Evolutionary conservation across 305 asterid genomes (phyloP), one percentile per base, ranked within the genome.

Genomic region (Fraxinus baroniana): DNA sequence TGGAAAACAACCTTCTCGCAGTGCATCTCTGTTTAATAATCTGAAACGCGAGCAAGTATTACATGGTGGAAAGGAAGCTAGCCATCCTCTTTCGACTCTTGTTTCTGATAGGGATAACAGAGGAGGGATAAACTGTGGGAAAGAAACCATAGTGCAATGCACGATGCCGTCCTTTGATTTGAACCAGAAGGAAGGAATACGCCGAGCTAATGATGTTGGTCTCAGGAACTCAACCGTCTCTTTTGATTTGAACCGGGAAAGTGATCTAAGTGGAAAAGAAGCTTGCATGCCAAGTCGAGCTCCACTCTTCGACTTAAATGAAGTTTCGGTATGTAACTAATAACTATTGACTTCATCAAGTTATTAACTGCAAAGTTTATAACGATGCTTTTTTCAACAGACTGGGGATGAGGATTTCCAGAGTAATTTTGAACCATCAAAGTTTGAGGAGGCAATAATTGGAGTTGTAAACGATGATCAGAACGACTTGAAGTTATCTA

Each of bases 261-360:
- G 75, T 79, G 33, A 81, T 71, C 79, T 17, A 76, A 57, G 87
- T 68, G 86, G 83, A 79, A 91, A 88, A 79, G 96, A 91, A 81
- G 84, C 83, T 46, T 55, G 86, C 44, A 36, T 81, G 10, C 88
- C 85, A 8, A 86, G 80, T 78, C 92, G 91, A 66, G 94, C 91
- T 73, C 98, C 94, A 33, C 88, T 88, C 75, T 91, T 94, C 55
- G 97, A 94, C 90, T 84, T 94, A 83, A 94, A 94, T 74, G 92
- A 93, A 80, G 88, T 94, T 84, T 94, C 94, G 83, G 98, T 91
- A 86, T 22, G 86, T 49, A 15, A 49, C 55, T 44, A 44, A 12
- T 78, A 78, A 5, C 76, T 77, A 4, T 7, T 13, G 13, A 28
- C 57, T 33, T 6, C n/a, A 57, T 32, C n/a, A 36, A 49, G 24